Conservation (phyloP, 1,284 basidiomycete species). For the Entoloma clypeatum region DNA sequence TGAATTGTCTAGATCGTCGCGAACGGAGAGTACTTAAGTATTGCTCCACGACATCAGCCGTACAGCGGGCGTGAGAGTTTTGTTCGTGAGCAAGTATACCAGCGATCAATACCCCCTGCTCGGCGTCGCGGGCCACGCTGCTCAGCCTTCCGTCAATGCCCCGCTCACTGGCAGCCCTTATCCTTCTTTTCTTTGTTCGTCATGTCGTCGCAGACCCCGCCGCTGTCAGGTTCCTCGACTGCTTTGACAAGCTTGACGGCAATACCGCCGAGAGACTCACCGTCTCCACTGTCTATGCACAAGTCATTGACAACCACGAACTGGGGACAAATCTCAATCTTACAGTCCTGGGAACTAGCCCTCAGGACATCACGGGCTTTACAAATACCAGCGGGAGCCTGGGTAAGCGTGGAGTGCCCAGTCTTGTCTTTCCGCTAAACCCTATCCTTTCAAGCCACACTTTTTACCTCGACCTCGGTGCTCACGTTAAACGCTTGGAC, state of each 20-base stretch:
- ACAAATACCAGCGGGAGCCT: conserved; percentile 59
- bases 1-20: too few species aligned
- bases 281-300: conserved; percentile 70
- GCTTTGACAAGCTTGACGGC: conserved; percentile 43
- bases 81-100: too few species aligned
- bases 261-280: conserved; percentile 56
- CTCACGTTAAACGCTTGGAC: conserved; percentile 73
- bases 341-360: conserved; percentile 58
- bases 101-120: conserved; percentile 10
- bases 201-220: conserved; percentile 44
- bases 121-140: conserved; percentile 26
- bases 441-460: conserved; percentile 55
- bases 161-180: conserved; percentile 13
- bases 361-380: conserved; percentile 56
- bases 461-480: conserved; percentile 78
- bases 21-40: too few species aligned
- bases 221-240: conserved; percentile 52
- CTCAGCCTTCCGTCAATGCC: conserved; percentile 17
- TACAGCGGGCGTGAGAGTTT: too few species aligned
- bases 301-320: conserved; percentile 51
- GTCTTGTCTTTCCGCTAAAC: conserved; percentile 15
- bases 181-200: conserved; percentile 23
- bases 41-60: too few species aligned
- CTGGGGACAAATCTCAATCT: conserved; percentile 55
- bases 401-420: conserved; percentile 41